A percentile compares a stretch with the other conserved stretches of the same genome.
These are phyloP conservation scores for Phytophthora kernoviae DNA, from an alignment of 352 stramenopile genomes.

Conservation along the genomic window DNA sequence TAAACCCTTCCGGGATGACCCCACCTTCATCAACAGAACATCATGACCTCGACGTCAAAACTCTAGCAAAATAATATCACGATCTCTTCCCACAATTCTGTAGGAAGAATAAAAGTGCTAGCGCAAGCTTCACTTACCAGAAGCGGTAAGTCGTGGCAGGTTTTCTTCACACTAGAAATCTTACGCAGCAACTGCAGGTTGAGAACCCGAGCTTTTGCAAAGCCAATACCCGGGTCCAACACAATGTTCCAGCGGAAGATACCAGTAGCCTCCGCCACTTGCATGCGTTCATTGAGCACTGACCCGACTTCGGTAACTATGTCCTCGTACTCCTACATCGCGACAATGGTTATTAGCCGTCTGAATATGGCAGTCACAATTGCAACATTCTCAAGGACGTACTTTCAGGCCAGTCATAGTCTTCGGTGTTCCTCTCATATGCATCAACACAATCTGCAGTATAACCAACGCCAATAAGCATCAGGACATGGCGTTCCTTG, in stretches of 20 bases:
- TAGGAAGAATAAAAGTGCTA: too few relatives aligned
- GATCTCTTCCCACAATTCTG: too few relatives aligned
- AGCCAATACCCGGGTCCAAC: slow-evolving; percentile 97
- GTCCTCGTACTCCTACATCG: slow-evolving; percentile 83
- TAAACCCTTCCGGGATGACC: slow-evolving; percentile 97
- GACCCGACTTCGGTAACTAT: slow-evolving; percentile 89
- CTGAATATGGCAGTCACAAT: neutral
- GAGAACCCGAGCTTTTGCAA: slow-evolving; percentile 93
- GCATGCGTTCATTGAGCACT: slow-evolving; percentile 78
- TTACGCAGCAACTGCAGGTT: slow-evolving; percentile 93
- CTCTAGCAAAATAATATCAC: too few relatives aligned
- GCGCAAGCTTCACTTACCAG: slow-evolving; percentile 40
- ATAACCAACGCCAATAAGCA: slow-evolving; percentile 1
- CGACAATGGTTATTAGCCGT: neutral
- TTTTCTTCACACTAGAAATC: slow-evolving; percentile 56
- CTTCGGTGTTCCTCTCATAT: slow-evolving; percentile 96
- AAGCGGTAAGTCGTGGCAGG: slow-evolving; percentile 55
- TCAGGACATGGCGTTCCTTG: slow-evolving; percentile 1
- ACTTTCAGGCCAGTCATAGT: slow-evolving; percentile 94
- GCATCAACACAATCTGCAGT: slow-evolving; percentile 94
- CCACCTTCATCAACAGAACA: slow-evolving; percentile 54
- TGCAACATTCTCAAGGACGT: neutral
- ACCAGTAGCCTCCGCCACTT: slow-evolving; percentile 78
- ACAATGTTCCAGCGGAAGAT: slow-evolving; percentile 96
- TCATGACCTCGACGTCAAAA: too few relatives aligned